phyloP scores from a whole-genome alignment of 2,329 filamentous ascomycete species.

The Tothia fuscella region DNA sequence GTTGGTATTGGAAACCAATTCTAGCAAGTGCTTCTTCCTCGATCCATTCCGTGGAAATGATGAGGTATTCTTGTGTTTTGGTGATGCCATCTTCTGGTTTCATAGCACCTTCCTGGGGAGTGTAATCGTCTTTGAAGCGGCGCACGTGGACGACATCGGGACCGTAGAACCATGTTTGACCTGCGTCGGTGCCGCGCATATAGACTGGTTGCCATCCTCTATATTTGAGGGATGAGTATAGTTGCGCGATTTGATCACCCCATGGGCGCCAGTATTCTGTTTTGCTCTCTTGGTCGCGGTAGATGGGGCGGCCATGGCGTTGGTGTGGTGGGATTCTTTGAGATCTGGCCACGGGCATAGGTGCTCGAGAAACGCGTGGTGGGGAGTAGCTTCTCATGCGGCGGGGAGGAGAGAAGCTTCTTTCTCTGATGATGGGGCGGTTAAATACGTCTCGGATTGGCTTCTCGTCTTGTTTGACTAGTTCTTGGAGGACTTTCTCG shows the following conservation, averaged over 20 bases:
- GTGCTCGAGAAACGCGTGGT: not conserved
- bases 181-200: conserved; percentile 8
- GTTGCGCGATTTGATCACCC: not conserved
- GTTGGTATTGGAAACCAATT: conserved; percentile 7
- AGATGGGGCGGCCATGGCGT: not conserved
- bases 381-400: not conserved
- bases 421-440: conserved; percentile 3
- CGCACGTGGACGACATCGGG: conserved; percentile 4
- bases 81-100: not conserved
- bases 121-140: conserved; percentile 8
- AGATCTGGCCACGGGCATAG: too few relatives aligned
- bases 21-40: conserved; percentile 8
- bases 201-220: conserved; percentile 9
- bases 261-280: conserved; percentile 9
- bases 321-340: not conserved
- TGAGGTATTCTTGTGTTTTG: conserved; percentile 7
- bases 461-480: conserved; percentile 9
- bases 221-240: conserved; percentile 6
- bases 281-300: not conserved
- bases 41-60: conserved; percentile 7
- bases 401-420: conserved; percentile 3
- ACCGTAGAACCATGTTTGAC: conserved; percentile 11
- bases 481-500: conserved; percentile 7
- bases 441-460: not conserved
- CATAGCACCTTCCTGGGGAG: conserved; percentile 5